These are phyloP conservation scores for Colletotrichum viniferum DNA, from an alignment of 2,329 filamentous ascomycete genomes.

Conservation along the genomic window DNA sequence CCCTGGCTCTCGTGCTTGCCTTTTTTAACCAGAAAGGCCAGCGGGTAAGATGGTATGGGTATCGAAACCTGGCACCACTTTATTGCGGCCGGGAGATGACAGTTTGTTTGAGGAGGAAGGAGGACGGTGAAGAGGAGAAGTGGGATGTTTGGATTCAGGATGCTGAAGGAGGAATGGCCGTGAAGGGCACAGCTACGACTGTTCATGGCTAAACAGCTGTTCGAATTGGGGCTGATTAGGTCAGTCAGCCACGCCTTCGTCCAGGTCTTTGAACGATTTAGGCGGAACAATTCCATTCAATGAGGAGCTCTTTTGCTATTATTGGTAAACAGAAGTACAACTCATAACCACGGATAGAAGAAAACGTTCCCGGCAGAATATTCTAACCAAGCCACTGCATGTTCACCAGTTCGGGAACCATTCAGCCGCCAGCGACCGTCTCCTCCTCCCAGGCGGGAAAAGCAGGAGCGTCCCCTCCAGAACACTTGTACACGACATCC, in stretches of 20 bases:
- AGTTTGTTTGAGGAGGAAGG: conserved; percentile 66
- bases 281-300: background rate
- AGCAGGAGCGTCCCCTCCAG: background rate
- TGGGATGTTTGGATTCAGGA: conserved; percentile 73
- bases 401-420: background rate
- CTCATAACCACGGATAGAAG: background rate
- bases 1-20: conserved; percentile 76
- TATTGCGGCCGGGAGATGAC: conserved; percentile 75
- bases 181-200: conserved; percentile 55
- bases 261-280: background rate
- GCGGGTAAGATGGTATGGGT: conserved; percentile 65
- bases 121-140: conserved; percentile 36
- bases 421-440: background rate
- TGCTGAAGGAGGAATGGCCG: conserved; percentile 64
- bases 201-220: background rate
- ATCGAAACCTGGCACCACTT: conserved; percentile 82
- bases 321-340: background rate
- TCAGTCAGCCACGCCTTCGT: background rate
- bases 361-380: background rate
- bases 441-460: background rate
- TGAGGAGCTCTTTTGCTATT: background rate
- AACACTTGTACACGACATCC: background rate
- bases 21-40: conserved; percentile 48
- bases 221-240: background rate
- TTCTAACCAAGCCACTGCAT: background rate